A percentile compares a stretch with the other conserved stretches of the same genome.
Conservation (phyloP, 768 basidiomycete genomes). For the Calocybe gangraenosa region DNA sequence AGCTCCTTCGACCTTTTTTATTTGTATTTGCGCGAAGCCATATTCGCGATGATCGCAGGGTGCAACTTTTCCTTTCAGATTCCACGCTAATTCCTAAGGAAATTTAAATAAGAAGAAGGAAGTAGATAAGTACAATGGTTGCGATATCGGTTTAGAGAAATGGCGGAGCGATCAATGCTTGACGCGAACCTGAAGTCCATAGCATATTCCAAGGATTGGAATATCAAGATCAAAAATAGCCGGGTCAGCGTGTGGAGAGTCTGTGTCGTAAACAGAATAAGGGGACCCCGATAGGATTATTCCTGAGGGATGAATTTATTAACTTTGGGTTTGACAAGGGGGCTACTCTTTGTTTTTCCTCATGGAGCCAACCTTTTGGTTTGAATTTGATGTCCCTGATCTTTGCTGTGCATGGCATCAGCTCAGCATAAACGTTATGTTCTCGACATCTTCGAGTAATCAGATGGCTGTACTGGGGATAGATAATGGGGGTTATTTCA, state of each 20-base stretch:
- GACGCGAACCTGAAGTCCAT: slow-evolving; percentile 79
- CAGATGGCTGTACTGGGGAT: slow-evolving; percentile 85
- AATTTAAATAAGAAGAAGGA: not conserved
- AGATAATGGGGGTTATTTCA: slow-evolving; percentile 12
- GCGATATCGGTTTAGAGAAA: not conserved
- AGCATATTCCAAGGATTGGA: slow-evolving; percentile 95
- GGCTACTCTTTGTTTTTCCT: too few relatives aligned
- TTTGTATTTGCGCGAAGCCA: slow-evolving; percentile 81
- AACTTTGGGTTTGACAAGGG: too few relatives aligned
- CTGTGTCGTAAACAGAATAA: slow-evolving; percentile 94
- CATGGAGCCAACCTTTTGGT: slow-evolving; percentile 68
- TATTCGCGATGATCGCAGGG: slow-evolving; percentile 93
- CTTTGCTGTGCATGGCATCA: slow-evolving; percentile 94
- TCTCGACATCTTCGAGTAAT: slow-evolving; percentile 98
- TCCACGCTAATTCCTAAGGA: slow-evolving; percentile 91
- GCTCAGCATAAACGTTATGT: slow-evolving; percentile 94
- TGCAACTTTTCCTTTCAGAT: slow-evolving; percentile 77
- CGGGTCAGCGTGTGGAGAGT: slow-evolving; percentile 92
- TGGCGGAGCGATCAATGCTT: too few relatives aligned
- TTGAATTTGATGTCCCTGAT: slow-evolving; percentile 86
- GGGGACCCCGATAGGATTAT: slow-evolving; percentile 98
- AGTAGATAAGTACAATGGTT: not conserved
- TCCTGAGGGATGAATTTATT: slow-evolving; percentile 36
- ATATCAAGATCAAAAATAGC: slow-evolving; percentile 84
- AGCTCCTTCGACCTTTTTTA: slow-evolving; percentile 56